These are phyloP conservation scores for Pseudozyma thailandica DNA, from an alignment of 1,284 basidiomycete species.

Conservation along the genomic window DNA sequence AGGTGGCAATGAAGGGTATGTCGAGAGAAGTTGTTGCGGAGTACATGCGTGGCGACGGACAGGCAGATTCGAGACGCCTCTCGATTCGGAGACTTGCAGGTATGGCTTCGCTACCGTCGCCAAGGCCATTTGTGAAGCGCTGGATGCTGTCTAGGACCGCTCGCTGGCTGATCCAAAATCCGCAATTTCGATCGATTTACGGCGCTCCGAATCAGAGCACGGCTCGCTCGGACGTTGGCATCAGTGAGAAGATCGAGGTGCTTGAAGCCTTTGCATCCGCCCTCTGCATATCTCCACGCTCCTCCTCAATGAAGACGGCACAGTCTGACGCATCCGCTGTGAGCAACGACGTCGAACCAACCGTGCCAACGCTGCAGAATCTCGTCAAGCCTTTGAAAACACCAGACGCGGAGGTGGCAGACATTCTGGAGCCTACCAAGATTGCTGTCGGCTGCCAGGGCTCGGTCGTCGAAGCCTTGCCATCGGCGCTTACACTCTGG, in stretches of 20 bases:
- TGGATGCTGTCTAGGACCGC: constrained; percentile 33
- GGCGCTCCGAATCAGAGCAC: not conserved
- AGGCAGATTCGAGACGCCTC: too few relatives aligned
- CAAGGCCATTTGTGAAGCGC: constrained; percentile 7
- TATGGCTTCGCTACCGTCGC: too few relatives aligned
- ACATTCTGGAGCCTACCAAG: constrained; percentile 49
- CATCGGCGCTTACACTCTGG: constrained; percentile 58
- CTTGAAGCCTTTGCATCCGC: constrained; percentile 30
- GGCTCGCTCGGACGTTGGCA: constrained; percentile 1
- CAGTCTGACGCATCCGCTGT: not conserved
- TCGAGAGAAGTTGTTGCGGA: constrained; percentile 16
- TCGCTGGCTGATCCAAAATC: constrained; percentile 35
- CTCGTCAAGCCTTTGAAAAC: constrained; percentile 5
- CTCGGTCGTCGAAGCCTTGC: constrained; percentile 40
- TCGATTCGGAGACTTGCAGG: too few relatives aligned
- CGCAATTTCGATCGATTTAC: constrained; percentile 40
- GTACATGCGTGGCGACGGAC: constrained; percentile 16
- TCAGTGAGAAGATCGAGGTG: constrained; percentile 40
- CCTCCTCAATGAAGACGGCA: not conserved
- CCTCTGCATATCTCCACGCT: constrained; percentile 8
- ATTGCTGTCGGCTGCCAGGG: constrained; percentile 56
- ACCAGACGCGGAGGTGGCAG: constrained; percentile 4
- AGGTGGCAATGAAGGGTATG: constrained; percentile 10
- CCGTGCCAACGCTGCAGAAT: constrained; percentile 14
- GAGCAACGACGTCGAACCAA: not conserved